Evolutionary conservation across 345 rosid species (phyloP).

Genomic region (Dimocarpus longan): DNA sequence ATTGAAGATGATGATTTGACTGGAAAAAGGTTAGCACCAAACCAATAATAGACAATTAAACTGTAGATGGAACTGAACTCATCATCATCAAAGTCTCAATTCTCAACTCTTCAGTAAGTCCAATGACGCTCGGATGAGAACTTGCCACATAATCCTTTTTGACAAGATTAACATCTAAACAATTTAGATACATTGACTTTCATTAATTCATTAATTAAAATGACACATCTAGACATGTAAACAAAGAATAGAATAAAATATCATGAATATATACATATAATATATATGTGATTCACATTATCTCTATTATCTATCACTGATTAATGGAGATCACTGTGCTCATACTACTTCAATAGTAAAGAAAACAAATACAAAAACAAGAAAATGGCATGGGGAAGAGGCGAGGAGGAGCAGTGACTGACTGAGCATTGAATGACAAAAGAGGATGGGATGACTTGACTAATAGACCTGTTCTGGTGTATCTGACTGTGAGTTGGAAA

Average conservation of each 20-base stretch:
- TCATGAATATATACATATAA: no score
- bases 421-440: slow-evolving; percentile 26
- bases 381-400: slow-evolving; percentile 33
- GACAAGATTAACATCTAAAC: not conserved
- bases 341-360: not conserved
- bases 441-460: slow-evolving; percentile 21
- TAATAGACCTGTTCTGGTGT: slow-evolving; percentile 7
- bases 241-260: no score
- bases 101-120: no score
- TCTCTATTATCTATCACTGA: not conserved
- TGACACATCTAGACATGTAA: no score
- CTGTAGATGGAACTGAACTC: slow-evolving; percentile 19
- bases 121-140: slow-evolving; percentile 3
- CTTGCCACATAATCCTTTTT: slow-evolving; percentile 17
- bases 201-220: not conserved
- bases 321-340: not conserved
- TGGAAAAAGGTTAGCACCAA: slow-evolving; percentile 45
- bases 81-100: not conserved
- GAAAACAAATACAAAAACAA: not conserved
- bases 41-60: slow-evolving; percentile 37
- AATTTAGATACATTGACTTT: not conserved
- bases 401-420: slow-evolving; percentile 22
- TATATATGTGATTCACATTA: not conserved
- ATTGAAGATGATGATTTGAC: slow-evolving; percentile 60
- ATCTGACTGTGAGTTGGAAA: slow-evolving; percentile 30